These are phyloP conservation scores for Ormosia emarginata DNA, from an alignment of 306 rosid species.

Conservation along the genomic window DNA sequence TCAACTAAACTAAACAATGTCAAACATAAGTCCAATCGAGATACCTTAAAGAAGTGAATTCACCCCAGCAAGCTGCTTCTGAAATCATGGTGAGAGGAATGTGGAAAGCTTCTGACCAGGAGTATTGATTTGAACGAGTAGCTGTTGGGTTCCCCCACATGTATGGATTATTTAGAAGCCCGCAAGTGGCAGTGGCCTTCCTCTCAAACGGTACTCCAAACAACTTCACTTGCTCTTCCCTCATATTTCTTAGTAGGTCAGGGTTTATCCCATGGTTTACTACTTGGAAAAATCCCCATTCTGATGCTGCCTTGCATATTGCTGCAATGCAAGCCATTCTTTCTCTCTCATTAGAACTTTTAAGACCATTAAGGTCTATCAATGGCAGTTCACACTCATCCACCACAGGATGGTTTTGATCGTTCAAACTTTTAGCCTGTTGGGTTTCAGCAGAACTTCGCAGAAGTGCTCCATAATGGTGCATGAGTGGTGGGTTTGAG, in stretches of 20 bases:
- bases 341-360: slow-evolving; percentile 34
- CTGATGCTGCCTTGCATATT: slow-evolving; percentile 67
- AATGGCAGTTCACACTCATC: slow-evolving; percentile 71
- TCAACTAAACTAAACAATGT: not conserved
- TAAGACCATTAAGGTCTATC: slow-evolving; percentile 68
- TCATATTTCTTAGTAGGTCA: slow-evolving; percentile 56
- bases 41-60: slow-evolving; percentile 68
- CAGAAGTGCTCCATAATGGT: slow-evolving; percentile 53
- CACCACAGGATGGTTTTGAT: slow-evolving; percentile 24
- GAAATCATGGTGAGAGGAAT: slow-evolving; percentile 80
- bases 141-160: slow-evolving; percentile 88
- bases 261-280: slow-evolving; percentile 73
- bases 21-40: not conserved
- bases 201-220: slow-evolving; percentile 61
- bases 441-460: slow-evolving; percentile 19
- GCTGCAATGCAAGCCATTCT: slow-evolving; percentile 52
- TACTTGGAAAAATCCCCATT: slow-evolving; percentile 91
- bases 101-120: slow-evolving; percentile 98
- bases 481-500: slow-evolving; percentile 72
- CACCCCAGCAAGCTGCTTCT: slow-evolving; percentile 62
- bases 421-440: slow-evolving; percentile 8
- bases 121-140: slow-evolving; percentile 57
- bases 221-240: slow-evolving; percentile 62
- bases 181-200: slow-evolving; percentile 47
- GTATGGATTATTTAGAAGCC: slow-evolving; percentile 68